These are phyloP conservation scores for Colletotrichum chlorophyti DNA, from an alignment of 2,329 filamentous ascomycete species.

Conservation along the genomic window DNA sequence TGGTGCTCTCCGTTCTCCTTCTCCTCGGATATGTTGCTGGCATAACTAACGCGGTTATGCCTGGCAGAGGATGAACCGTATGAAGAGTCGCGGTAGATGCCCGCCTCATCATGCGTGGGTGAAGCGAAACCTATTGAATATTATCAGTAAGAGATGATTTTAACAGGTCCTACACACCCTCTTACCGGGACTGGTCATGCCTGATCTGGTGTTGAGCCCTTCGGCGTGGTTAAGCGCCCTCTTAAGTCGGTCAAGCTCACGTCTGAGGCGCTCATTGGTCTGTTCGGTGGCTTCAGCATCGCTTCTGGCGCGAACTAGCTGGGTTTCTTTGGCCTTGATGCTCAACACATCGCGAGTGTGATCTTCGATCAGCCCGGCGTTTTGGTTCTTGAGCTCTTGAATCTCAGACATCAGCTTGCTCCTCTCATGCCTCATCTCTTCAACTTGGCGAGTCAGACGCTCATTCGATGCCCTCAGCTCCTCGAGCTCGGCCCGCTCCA, in stretches of 20 bases:
- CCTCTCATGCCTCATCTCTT: constrained; percentile 84
- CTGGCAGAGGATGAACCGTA: constrained; percentile 39
- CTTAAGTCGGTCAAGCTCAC: constrained; percentile 93
- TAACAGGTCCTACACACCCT: no score
- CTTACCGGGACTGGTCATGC: constrained; percentile 37
- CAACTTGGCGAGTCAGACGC: constrained; percentile 73
- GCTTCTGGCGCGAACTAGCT: constrained; percentile 88
- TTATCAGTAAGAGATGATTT: no score
- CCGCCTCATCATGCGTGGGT: constrained; percentile 63
- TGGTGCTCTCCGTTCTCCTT: constrained; percentile 72
- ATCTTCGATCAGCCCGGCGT: constrained; percentile 95
- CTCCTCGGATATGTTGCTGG: constrained; percentile 74
- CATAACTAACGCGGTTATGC: constrained; percentile 65
- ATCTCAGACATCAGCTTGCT: constrained; percentile 85
- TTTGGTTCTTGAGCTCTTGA: constrained; percentile 94
- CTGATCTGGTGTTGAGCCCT: constrained; percentile 47
- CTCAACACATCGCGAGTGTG: constrained; percentile 94
- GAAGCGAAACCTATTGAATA: constrained; percentile 57
- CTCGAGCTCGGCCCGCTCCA: constrained; percentile 92
- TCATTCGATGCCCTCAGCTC: constrained; percentile 88
- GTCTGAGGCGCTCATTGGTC: constrained; percentile 80
- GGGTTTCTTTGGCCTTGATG: constrained; percentile 98
- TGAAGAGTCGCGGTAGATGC: constrained; percentile 62
- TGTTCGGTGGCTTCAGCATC: constrained; percentile 91
- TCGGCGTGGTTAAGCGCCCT: constrained; percentile 75